These are phyloP conservation scores for Lecanicillium sp. DNA, from an alignment of 2,329 filamentous ascomycete genomes.

Conservation along the genomic window DNA sequence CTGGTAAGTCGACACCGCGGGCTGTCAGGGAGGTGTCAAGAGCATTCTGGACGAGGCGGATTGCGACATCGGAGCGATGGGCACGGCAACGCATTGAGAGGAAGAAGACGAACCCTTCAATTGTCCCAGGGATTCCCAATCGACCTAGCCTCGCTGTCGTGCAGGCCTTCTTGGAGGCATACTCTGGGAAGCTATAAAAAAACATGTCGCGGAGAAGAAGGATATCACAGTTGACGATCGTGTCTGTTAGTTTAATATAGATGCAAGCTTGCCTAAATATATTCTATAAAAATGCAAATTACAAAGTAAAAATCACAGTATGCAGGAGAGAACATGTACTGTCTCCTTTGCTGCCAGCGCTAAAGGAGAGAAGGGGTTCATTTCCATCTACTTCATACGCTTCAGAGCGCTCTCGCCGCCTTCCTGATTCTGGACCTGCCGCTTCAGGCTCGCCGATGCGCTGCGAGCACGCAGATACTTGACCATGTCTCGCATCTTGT, in stretches of 20 bases:
- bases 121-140: not conserved
- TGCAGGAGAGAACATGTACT: too few relatives aligned
- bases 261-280: too few relatives aligned
- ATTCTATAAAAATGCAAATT: too few relatives aligned
- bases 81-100: slow-evolving; percentile 33
- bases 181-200: not conserved
- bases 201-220: too few relatives aligned
- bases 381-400: slow-evolving; percentile 12
- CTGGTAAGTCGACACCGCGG: slow-evolving; percentile 29
- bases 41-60: slow-evolving; percentile 44
- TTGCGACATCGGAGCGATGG: slow-evolving; percentile 42
- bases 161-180: not conserved
- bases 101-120: not conserved
- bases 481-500: slow-evolving; percentile 29
- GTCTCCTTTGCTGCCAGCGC: too few relatives aligned
- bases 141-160: not conserved
- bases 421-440: slow-evolving; percentile 19
- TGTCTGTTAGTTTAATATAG: too few relatives aligned
- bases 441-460: slow-evolving; percentile 27
- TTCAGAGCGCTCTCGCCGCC: slow-evolving; percentile 20
- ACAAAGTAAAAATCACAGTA: too few relatives aligned
- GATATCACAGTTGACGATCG: too few relatives aligned
- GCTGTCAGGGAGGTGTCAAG: slow-evolving; percentile 33
- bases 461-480: slow-evolving; percentile 25
- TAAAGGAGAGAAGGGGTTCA: too few relatives aligned